Percentiles rank a stretch among this genome's conserved stretches.
phyloP scores from a whole-genome alignment of 2,329 filamentous ascomycete genomes.

The Cercospora sesami region DNA sequence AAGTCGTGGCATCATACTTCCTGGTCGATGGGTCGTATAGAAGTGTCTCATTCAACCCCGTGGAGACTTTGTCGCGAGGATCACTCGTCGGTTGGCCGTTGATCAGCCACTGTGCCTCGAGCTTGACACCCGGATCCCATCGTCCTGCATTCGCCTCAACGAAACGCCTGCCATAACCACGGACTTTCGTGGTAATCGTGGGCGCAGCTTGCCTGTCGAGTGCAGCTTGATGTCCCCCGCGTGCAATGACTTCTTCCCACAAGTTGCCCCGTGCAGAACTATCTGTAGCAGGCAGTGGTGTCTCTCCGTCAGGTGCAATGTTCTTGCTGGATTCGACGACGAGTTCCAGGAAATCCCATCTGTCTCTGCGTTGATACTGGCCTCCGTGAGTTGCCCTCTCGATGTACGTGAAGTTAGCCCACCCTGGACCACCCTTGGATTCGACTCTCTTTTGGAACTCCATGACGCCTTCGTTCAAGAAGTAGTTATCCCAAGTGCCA shows the following conservation, averaged over 20 bases:
- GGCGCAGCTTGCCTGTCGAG: conserved; percentile 38
- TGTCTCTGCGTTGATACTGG: conserved; percentile 36
- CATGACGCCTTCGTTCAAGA: conserved; percentile 41
- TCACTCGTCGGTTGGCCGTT: conserved; percentile 28
- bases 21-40: background rate
- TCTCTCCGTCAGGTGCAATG: conserved; percentile 38
- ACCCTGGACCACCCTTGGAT: conserved; percentile 37
- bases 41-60: background rate
- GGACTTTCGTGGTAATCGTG: background rate
- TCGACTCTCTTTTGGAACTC: conserved; percentile 41
- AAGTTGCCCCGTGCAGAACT: conserved; percentile 36
- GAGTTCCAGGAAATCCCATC: conserved; percentile 41
- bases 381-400: conserved; percentile 39
- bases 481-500: conserved; percentile 41
- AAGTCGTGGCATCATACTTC: background rate
- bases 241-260: conserved; percentile 39
- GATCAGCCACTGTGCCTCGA: conserved; percentile 40
- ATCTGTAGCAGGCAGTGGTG: conserved; percentile 33
- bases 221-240: conserved; percentile 40
- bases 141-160: conserved; percentile 33
- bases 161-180: background rate
- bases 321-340: conserved; percentile 37
- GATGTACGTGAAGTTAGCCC: conserved; percentile 43
- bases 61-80: background rate
- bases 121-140: conserved; percentile 42